Evolutionary conservation across 495 filamentous ascomycete species (phyloP).

Genomic region (Chaetomium fimeti): DNA sequence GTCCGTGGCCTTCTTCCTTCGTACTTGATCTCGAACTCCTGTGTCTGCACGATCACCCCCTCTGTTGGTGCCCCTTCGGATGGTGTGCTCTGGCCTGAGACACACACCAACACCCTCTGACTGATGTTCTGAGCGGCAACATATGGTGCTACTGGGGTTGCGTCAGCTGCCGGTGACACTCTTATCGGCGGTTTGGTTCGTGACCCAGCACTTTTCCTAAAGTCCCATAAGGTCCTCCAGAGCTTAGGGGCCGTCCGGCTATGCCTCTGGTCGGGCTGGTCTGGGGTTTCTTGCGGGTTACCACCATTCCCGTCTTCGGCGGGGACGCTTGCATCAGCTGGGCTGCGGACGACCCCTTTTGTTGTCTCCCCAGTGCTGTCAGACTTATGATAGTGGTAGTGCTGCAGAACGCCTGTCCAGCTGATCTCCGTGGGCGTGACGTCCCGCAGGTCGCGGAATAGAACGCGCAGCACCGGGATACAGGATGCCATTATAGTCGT

Average conservation of each 20-base stretch:
- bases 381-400: neutral
- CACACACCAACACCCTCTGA: neutral
- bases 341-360: neutral
- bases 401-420: too few species aligned
- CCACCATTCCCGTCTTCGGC: neutral
- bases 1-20: neutral
- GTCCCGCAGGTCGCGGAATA: slow-evolving; percentile 31
- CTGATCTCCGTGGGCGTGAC: neutral
- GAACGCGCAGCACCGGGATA: slow-evolving; percentile 37
- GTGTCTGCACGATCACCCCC: neutral
- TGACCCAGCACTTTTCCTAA: neutral
- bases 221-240: neutral
- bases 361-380: neutral
- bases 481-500: slow-evolving; percentile 39
- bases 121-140: neutral
- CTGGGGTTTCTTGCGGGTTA: too few species aligned
- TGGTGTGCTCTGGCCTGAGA: neutral
- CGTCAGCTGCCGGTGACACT: neutral
- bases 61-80: neutral
- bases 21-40: neutral
- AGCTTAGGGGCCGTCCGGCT: neutral
- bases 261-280: too few species aligned
- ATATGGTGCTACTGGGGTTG: neutral
- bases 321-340: neutral
- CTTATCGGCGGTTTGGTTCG: neutral